Evolutionary conservation across 345 rosid species (phyloP), one percentile per base, ranked within the genome.

Genomic region (Populus nigra): DNA sequence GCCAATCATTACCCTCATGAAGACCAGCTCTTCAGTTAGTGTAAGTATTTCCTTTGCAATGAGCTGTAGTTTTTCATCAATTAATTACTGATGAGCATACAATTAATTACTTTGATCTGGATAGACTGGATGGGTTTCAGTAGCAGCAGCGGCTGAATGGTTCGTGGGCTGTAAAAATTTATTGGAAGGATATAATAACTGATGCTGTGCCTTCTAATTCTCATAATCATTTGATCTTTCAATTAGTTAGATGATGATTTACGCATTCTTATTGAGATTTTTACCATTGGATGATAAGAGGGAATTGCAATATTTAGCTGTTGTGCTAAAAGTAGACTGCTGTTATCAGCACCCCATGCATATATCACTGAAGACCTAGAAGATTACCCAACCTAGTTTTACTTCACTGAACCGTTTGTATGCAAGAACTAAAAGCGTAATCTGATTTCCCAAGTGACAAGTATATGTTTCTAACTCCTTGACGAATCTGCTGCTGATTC

Each of bases 21-120:
- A 71, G 95, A 91, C 84, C 95, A 88, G 85, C 93, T 49, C 94
- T 94, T 80, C 98, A 91, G 85, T 82, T 94, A 84, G 96, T 85
- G 96, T 94, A 87, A 89, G 93, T 29, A 23, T 62, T 38, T 67
- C 22, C 61, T 8, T 22, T 8, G 25, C 3, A 8, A 55, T 20
- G 25, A 55, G 9, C 9, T 6, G 3, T 55, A 55, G 61, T n/a
- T 22, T 13, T 13, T 6, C 69, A 66, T 13, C 29, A 33, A 36
- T n/a, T 7, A 62, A 27, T 27, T 61, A 23, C 66, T 23, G n/a
- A 61, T 23, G 50, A 11, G 20, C 22, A 50, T 17, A 18, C 61
- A 53, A 7, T 55, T 20, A 22, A 22, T 55, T 55, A 55, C 61
- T 55, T 55, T 22, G 8, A 7, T 55, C 3, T 22, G 61, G 61